These are phyloP conservation scores for Gonium pectorale DNA, from an alignment of 139 green algal species.

Conservation along the genomic window DNA sequence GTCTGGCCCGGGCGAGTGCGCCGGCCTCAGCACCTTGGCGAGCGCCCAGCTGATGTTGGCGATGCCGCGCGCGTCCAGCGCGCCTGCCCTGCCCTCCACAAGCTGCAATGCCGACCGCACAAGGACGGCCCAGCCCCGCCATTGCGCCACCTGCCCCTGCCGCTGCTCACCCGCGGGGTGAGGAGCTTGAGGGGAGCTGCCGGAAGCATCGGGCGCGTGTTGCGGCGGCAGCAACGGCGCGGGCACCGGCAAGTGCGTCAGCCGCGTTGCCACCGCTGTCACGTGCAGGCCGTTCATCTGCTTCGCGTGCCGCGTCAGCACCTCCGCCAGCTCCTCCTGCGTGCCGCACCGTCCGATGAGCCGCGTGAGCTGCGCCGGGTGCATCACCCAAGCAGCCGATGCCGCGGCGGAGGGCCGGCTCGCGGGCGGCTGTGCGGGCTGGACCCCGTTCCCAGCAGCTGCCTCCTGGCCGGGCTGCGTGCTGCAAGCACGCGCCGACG, in stretches of 20 bases:
- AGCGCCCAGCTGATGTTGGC: slow-evolving; percentile 31
- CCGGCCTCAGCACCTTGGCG: not conserved
- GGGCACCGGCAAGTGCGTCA: not conserved
- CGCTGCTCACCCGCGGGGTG: too few relatives aligned
- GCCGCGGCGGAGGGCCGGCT: too few relatives aligned
- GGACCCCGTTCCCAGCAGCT: too few relatives aligned
- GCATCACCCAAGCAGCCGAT: too few relatives aligned
- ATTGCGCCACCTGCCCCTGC: not conserved
- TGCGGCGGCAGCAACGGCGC: not conserved
- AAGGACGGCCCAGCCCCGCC: not conserved
- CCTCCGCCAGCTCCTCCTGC: not conserved
- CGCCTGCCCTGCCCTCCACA: not conserved
- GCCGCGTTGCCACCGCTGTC: slow-evolving; percentile 22
- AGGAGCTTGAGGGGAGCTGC: too few relatives aligned
- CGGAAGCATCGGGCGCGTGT: too few relatives aligned
- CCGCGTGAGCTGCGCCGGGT: not conserved
- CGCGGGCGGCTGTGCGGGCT: too few relatives aligned
- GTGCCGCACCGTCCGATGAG: not conserved
- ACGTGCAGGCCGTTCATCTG: slow-evolving; percentile 31
- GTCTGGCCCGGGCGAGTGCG: too few relatives aligned
- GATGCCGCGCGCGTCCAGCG: slow-evolving; percentile 2
- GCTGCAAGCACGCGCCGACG: too few relatives aligned
- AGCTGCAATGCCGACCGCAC: not conserved
- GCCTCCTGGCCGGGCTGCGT: too few relatives aligned
- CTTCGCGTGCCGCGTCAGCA: not conserved